These are phyloP conservation scores for Phoma sp. DNA, from an alignment of 2,329 filamentous ascomycete genomes.

Conservation along the genomic window DNA sequence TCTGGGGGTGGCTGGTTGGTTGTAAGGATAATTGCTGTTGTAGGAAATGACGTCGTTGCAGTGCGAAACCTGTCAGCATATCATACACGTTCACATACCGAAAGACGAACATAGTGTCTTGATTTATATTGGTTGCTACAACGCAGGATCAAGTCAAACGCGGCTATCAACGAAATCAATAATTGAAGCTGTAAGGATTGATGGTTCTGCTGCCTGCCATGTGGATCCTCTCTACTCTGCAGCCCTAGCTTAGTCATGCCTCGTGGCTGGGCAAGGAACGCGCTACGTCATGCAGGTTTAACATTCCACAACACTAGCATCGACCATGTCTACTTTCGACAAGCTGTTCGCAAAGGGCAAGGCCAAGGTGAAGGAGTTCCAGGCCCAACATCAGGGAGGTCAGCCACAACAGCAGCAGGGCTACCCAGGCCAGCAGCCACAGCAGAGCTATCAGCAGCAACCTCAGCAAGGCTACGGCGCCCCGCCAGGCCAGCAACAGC, in stretches of 20 bases:
- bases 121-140: too few species aligned
- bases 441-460: slow-evolving; percentile 23
- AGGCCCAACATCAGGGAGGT: slow-evolving; percentile 27
- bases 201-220: too few species aligned
- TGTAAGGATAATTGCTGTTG: slow-evolving; percentile 20
- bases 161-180: too few species aligned
- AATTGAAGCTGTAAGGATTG: too few species aligned
- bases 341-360: slow-evolving; percentile 47
- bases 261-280: slow-evolving; percentile 1
- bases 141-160: too few species aligned
- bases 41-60: slow-evolving; percentile 27
- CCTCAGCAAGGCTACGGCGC: slow-evolving; percentile 20
- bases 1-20: slow-evolving; percentile 26
- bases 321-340: slow-evolving; percentile 40
- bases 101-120: too few species aligned
- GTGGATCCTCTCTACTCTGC: too few species aligned
- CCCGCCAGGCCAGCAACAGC: slow-evolving; percentile 17
- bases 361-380: slow-evolving; percentile 45
- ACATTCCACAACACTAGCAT: slow-evolving; percentile 9
- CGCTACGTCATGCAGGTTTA: slow-evolving; percentile 10
- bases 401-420: slow-evolving; percentile 31
- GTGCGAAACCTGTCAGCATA: slow-evolving; percentile 5
- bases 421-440: slow-evolving; percentile 27
- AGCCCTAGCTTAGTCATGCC: slow-evolving; percentile 8
- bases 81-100: not conserved